These are phyloP conservation scores for Sporothrix brunneoviolacea DNA, from an alignment of 2,329 filamentous ascomycete genomes.

Conservation along the genomic window DNA sequence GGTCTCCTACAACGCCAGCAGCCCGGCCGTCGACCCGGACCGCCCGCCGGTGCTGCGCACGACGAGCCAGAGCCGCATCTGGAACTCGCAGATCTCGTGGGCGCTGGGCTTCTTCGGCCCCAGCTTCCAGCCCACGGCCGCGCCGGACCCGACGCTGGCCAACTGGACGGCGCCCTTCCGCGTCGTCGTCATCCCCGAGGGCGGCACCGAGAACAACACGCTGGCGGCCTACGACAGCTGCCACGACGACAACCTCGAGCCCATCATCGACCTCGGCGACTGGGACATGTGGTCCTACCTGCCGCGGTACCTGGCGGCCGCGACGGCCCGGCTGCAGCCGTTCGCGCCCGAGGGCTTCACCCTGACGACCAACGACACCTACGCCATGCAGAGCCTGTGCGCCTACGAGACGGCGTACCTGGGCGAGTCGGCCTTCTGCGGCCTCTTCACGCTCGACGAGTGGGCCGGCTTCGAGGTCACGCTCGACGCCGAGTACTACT, in stretches of 20 bases:
- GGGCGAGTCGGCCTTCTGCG: conserved; percentile 44
- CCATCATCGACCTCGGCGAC: conserved; percentile 33
- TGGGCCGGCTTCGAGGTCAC: conserved; percentile 49
- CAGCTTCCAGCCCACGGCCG: conserved; percentile 31
- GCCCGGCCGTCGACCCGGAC: conserved; percentile 36
- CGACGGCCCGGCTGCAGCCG: conserved; percentile 38
- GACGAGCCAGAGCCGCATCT: conserved; percentile 46
- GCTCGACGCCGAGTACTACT: conserved; percentile 46
- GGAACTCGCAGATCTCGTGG: conserved; percentile 49
- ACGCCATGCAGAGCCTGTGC: conserved; percentile 46
- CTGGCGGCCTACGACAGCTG: conserved; percentile 46
- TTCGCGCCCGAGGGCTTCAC: conserved; percentile 41
- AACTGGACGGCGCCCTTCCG: conserved; percentile 37
- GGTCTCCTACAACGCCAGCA: conserved; percentile 40
- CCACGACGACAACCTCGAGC: conserved; percentile 31
- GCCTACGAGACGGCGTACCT: conserved; percentile 47
- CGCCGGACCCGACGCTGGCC: conserved; percentile 27
- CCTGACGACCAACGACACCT: conserved; percentile 43
- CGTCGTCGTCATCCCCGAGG: conserved; percentile 44
- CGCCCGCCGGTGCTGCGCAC: conserved; percentile 44
- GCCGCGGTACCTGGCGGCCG: conserved; percentile 36
- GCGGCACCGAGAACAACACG: conserved; percentile 44
- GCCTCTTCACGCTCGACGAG: conserved; percentile 52
- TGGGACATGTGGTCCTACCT: conserved; percentile 37
- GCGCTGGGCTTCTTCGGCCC: conserved; percentile 46